Percentiles rank a stretch among this genome's conserved stretches.
Evolutionary conservation across 23 red algal genomes (phyloP).

Genomic region (Chondrus crispus): DNA sequence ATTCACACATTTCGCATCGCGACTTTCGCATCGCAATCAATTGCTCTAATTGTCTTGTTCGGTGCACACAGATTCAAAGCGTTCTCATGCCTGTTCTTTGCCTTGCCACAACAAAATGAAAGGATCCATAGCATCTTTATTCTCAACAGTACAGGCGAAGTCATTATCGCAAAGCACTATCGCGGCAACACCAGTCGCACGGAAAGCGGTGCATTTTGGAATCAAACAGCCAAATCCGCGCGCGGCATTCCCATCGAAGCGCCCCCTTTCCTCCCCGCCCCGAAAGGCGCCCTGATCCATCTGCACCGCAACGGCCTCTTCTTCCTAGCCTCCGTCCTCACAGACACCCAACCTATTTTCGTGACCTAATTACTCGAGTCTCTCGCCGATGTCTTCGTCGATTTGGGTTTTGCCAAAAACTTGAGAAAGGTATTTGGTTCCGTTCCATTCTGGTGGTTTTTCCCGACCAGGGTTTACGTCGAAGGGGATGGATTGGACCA

Average conservation of each 20-base stretch:
- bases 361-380: slow-evolving; percentile 70
- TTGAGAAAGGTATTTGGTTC: slow-evolving; percentile 52
- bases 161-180: slow-evolving; percentile 93
- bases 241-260: slow-evolving; percentile 34
- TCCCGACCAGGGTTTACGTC: slow-evolving; percentile 52
- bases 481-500: slow-evolving; percentile 52
- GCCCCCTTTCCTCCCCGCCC: slow-evolving; percentile 55
- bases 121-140: slow-evolving; percentile 77
- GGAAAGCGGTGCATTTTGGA: slow-evolving; percentile 59
- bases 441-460: slow-evolving; percentile 37
- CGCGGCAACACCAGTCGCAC: slow-evolving; percentile 59
- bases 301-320: slow-evolving; percentile 64
- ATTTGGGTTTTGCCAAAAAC: slow-evolving; percentile 68
- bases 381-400: slow-evolving; percentile 58
- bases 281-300: slow-evolving; percentile 70
- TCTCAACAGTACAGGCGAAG: slow-evolving; percentile 70
- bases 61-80: too few relatives aligned
- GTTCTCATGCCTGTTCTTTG: too few relatives aligned
- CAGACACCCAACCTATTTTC: slow-evolving; percentile 45
- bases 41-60: too few relatives aligned
- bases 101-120: too few relatives aligned
- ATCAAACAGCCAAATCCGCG: background rate
- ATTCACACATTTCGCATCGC: too few relatives aligned
- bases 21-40: too few relatives aligned
- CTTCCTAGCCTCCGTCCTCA: slow-evolving; percentile 60